Evolutionary conservation across 169 alveolate species (phyloP).

Genomic region (Hammondia hammondi): DNA sequence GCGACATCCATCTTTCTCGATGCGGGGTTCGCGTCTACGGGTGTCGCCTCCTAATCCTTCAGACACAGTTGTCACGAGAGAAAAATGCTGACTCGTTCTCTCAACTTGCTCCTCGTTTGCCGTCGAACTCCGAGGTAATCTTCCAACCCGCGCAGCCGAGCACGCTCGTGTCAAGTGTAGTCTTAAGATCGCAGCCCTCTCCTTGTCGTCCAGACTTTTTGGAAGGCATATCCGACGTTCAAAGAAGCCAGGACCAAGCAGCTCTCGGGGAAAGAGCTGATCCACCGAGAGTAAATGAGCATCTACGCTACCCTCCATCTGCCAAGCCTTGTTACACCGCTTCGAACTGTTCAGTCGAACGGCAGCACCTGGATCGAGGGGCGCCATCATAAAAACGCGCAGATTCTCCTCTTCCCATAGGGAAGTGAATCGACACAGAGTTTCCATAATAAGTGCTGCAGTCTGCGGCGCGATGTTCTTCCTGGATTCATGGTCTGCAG

Average conservation of each 20-base stretch:
- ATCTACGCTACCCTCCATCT: neutral
- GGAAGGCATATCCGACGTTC: neutral
- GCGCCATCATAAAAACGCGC: neutral
- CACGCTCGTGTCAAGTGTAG: neutral
- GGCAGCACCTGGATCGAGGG: neutral
- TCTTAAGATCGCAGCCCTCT: neutral
- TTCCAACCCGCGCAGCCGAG: neutral
- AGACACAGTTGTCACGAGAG: neutral
- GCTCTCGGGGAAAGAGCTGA: conserved; percentile 18
- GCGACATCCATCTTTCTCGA: neutral
- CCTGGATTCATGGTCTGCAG: neutral
- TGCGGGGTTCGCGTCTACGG: neutral
- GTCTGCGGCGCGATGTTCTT: neutral
- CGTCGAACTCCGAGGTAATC: neutral
- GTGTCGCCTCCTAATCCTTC: neutral
- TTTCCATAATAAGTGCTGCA: neutral
- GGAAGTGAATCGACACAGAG: neutral
- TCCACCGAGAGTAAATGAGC: neutral
- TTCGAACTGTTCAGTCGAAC: neutral
- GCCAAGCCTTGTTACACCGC: neutral
- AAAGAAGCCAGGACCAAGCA: conserved; percentile 2
- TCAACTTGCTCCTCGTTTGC: neutral
- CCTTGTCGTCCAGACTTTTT: neutral
- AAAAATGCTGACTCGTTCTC: neutral
- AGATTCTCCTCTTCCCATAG: neutral